Conservation (phyloP, 2,329 filamentous ascomycete genomes). For the Fusarium irregulare region DNA sequence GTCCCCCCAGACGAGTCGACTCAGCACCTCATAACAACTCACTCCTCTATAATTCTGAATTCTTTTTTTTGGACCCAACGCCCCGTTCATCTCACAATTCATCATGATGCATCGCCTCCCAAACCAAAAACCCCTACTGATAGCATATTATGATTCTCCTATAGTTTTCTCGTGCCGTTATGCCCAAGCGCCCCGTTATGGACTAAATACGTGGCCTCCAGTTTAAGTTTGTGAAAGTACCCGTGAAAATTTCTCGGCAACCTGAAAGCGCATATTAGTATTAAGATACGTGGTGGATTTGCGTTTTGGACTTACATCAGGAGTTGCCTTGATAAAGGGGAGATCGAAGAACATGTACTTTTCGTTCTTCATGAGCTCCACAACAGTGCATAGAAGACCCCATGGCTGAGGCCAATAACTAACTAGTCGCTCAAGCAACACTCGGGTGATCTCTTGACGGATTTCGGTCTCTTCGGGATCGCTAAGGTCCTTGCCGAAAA, state of each 20-base stretch:
- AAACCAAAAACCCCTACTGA: conserved; percentile 40
- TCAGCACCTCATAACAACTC: conserved; percentile 30
- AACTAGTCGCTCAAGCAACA: conserved; percentile 87
- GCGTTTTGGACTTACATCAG: conserved; percentile 71
- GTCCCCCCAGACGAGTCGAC: conserved; percentile 46
- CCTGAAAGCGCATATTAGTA: conserved; percentile 41
- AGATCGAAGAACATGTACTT: conserved; percentile 93
- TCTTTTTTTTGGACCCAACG: conserved; percentile 44
- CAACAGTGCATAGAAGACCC: conserved; percentile 88
- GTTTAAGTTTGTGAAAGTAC: conserved; percentile 51
- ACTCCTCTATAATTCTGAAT: conserved; percentile 46
- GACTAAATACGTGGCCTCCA: conserved; percentile 5
- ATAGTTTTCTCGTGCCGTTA: conserved; percentile 29
- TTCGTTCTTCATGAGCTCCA: conserved; percentile 92
- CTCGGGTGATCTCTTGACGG: conserved; percentile 89
- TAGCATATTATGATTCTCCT: conserved; percentile 27
- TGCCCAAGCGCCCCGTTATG: conserved; percentile 12
- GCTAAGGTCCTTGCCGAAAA: conserved; percentile 81
- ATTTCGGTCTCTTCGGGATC: conserved; percentile 83
- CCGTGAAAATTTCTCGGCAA: conserved; percentile 53
- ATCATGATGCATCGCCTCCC: conserved; percentile 38
- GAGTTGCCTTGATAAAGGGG: conserved; percentile 88
- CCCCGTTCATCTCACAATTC: conserved; percentile 29
- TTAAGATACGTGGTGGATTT: neutral
- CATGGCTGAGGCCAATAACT: conserved; percentile 94